Percentiles rank a stretch among this genome's conserved stretches.
These are phyloP conservation scores for Cercophora sp. DNA, from an alignment of 495 filamentous ascomycete species.

Conservation along the genomic window DNA sequence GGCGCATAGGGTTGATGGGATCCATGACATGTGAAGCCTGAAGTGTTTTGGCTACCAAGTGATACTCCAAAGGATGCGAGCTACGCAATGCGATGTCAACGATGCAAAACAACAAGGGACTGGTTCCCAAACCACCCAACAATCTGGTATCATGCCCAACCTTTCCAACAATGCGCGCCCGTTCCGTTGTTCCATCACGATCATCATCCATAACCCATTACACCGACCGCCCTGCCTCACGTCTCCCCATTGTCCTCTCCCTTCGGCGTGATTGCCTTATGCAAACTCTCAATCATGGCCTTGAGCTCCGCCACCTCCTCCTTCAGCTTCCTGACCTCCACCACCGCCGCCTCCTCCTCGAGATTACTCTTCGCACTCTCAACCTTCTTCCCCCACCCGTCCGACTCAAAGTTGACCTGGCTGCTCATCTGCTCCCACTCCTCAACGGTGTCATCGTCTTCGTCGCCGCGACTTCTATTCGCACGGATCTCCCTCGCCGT, in stretches of 20 bases:
- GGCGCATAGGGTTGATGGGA: too few species aligned
- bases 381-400: slow-evolving; percentile 77
- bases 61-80: too few species aligned
- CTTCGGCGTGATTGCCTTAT: slow-evolving; percentile 1
- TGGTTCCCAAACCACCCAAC: too few species aligned
- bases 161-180: too few species aligned
- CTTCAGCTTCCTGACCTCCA: slow-evolving; percentile 65
- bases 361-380: slow-evolving; percentile 71
- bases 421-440: slow-evolving; percentile 86
- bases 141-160: too few species aligned
- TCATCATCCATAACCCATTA: too few species aligned
- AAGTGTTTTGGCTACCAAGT: too few species aligned
- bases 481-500: slow-evolving; percentile 61
- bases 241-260: too few species aligned
- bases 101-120: too few species aligned
- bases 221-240: not conserved
- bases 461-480: slow-evolving; percentile 76
- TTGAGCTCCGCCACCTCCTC: slow-evolving; percentile 68
- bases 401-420: slow-evolving; percentile 70
- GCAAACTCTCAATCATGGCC: slow-evolving; percentile 30
- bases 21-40: too few species aligned
- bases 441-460: slow-evolving; percentile 83
- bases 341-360: slow-evolving; percentile 61
- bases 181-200: too few species aligned
- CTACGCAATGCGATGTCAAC: too few species aligned